Percentiles rank a stretch among this genome's conserved stretches.
Evolutionary conservation across 2,329 filamentous ascomycete genomes (phyloP).

Genomic region (Cordyceps javanica): DNA sequence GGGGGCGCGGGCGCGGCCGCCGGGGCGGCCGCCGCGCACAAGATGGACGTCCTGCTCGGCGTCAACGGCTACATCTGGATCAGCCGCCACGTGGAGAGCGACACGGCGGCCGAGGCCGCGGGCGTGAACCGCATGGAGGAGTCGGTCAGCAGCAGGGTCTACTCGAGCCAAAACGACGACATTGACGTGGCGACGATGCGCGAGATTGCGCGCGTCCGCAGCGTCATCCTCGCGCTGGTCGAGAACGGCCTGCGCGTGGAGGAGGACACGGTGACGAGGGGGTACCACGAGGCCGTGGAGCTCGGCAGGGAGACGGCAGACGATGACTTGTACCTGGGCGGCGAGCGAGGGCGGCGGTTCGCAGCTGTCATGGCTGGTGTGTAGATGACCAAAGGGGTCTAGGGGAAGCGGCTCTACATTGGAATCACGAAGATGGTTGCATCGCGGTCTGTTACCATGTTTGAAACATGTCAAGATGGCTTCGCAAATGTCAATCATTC

Average conservation of each 20-base stretch:
- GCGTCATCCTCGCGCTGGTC: conserved; percentile 76
- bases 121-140: conserved; percentile 83
- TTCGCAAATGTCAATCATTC: not conserved
- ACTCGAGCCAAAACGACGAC: conserved; percentile 90
- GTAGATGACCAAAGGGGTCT: conserved; percentile 1
- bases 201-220: conserved; percentile 80
- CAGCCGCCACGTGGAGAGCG: conserved; percentile 68
- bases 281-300: conserved; percentile 77
- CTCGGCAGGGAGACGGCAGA: conserved; percentile 57
- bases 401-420: no score
- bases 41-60: conserved; percentile 80
- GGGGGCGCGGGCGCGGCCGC: no score
- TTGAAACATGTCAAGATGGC: no score
- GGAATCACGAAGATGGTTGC: no score
- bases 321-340: conserved; percentile 55
- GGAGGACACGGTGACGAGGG: conserved; percentile 77
- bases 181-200: conserved; percentile 71
- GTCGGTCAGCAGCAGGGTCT: conserved; percentile 75
- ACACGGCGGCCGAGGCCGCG: conserved; percentile 40
- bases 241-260: conserved; percentile 80
- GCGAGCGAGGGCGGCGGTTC: conserved; percentile 47
- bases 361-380: conserved; percentile 32
- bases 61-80: conserved; percentile 99
- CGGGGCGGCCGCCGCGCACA: conserved; percentile 43
- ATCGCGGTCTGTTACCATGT: not conserved